Base-by-base conservation (phyloP, 2,329 filamentous ascomycete species). In the Penicillium sp. region DNA sequence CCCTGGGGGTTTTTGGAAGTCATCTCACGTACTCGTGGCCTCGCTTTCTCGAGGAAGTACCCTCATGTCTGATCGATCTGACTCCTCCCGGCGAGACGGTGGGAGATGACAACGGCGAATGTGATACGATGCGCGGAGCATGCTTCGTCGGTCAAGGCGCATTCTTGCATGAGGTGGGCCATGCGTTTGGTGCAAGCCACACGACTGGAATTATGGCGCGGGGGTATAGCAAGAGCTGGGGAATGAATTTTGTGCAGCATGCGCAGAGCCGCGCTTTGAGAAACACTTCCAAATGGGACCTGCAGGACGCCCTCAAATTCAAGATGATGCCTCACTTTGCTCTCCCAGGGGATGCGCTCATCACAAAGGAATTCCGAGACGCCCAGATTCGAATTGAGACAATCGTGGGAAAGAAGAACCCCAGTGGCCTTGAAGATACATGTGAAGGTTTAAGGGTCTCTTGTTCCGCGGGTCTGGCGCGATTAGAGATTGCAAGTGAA, bases 171-270 rank as follows among this genome's bases (percentile, higher is more conserved):
- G 62, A 69, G 49, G 61, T 71, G 5, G 66, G 66, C 12, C 65
- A 67, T 54, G 67, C 68, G 12, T 68, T 70, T 51, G 65, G 65
- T 4, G 65, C 60, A 5, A 53, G 58, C 9, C 61, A 67, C 45
- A 60, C 58, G 9, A 54, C 54, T 7, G 66, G 64, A 1, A 67
- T 68, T 35, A 68, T 57, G 73, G 60, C 51, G 12, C 58, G 71
- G 36, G 71, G 70, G 0, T 74, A 73, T 52, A 63, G 67, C 6
- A 61, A 65, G 5, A 58, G 71, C 45, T 76, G 74, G 75, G 63
- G 66, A 0, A 67, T 67, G 44, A 67, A 66, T 48, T 76, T 77
- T 45, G 48, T 77, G 26, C 46, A 43, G 12, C 46, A 49, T 27
- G 27, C 43, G 24, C 27, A 36, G 9, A 62, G 62, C 39, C 59